Base-by-base conservation (phyloP, 1,284 basidiomycete genomes). In the Gomphus sp. region DNA sequence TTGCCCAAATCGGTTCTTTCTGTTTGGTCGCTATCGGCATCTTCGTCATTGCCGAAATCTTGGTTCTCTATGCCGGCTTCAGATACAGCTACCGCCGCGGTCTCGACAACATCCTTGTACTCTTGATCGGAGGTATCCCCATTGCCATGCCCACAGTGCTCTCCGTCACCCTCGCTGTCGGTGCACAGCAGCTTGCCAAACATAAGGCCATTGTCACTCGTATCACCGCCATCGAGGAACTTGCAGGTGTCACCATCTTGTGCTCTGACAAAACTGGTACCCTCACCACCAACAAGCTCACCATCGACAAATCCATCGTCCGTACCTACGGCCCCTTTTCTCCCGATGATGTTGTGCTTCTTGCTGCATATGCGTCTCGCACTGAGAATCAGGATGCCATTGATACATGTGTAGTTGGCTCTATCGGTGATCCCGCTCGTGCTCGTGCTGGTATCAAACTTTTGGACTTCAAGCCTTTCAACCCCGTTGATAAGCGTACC, bases 361-460 rank as follows among this genome's bases (percentile, higher is more conserved):
- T 96, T 65, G 88, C 94, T 55, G 93, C 94, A 57, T 98, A 98
- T 74, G 91, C 93, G 51, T 98, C 94, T 58, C 93, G 94, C 74
- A 95, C 92, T 57, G 95, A 98, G 84, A 98, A 98, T 81, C 92
- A 95, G 81, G 96, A 98, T 69, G 93, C 95, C 61, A 98, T 98
- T 67, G 95, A 98, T 73, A 74, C 80, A 39, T 93, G 90, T 66
- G 90, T 97, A 64, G 89, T 95, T 58, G 76, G 80, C 61, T 88
- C 93, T 59, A 79, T 96, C 60, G 84, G 86, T 59, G 89, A 93
- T 71, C 68, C 84, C 6, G 52, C 73, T 48, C 80, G 81, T 63
- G 93, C 95, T 62, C 94, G 94, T 66, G 82, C 81, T 61, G 95
- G 94, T 56, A 97, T 98, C 78, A 93, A 91, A 73, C 85, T 98